A percentile compares a stretch with the other conserved stretches of the same genome.
phyloP scores from a whole-genome alignment of 1,139 yeast genomes.

The Ogataea hybrid region DNA sequence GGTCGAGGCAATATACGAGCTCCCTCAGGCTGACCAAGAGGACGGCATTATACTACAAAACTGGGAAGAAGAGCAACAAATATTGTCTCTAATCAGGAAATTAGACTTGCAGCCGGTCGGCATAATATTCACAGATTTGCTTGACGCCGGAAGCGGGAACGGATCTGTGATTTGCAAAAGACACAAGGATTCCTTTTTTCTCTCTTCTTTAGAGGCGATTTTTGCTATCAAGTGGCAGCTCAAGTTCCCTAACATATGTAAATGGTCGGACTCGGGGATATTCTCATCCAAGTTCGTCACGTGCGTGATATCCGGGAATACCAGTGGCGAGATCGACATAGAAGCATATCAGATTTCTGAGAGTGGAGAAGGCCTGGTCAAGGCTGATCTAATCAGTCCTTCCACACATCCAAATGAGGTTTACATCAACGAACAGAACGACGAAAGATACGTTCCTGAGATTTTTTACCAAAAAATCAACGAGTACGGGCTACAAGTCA shows the following conservation, averaged over 20 bases:
- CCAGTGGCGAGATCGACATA: no score
- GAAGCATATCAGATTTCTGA: no score
- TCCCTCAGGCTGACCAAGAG: conserved; percentile 81
- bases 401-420: no score
- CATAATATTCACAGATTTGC: conserved; percentile 81
- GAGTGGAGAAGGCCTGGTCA: no score
- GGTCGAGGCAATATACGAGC: conserved; percentile 92
- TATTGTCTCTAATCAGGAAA: conserved; percentile 53
- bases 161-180: conserved; percentile 92
- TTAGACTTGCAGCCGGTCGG: conserved; percentile 79
- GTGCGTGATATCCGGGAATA: no score
- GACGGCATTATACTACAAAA: conserved; percentile 76
- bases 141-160: conserved; percentile 82
- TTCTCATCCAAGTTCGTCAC: no score
- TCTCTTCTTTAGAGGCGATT: conserved; percentile 80
- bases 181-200: conserved; percentile 86
- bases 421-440: no score
- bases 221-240: conserved; percentile 84
- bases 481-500: conserved; percentile 86
- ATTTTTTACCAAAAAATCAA: no score
- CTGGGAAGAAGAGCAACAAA: conserved; percentile 56
- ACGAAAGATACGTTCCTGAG: no score
- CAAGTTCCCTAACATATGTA: no score
- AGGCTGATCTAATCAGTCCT: no score
- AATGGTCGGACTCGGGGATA: no score